phyloP scores from a whole-genome alignment of 176 grass and related monocot genomes.

The Thinopyrum elongatum region DNA sequence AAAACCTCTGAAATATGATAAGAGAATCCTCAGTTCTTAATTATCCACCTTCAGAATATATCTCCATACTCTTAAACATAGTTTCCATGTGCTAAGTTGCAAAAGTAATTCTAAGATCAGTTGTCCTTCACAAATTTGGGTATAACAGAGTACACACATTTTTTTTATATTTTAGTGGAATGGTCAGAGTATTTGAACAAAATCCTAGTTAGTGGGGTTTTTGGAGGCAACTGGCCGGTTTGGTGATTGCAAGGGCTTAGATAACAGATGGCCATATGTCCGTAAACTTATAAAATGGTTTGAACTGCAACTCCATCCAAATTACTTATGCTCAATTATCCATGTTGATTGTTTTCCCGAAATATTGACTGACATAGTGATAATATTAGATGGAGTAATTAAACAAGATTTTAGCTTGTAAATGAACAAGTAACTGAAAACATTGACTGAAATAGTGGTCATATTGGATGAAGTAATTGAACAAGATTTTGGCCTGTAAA shows the following conservation, averaged over 20 bases:
- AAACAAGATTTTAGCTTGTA: slow-evolving; percentile 11
- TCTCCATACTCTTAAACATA: neutral
- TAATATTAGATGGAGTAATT: slow-evolving; percentile 6
- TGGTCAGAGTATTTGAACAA: neutral
- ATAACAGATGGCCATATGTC: neutral
- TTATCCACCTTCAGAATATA: neutral
- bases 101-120: neutral
- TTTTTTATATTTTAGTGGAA: neutral
- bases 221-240: neutral
- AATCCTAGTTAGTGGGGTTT: neutral
- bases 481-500: slow-evolving; percentile 9
- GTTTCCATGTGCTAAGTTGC: neutral
- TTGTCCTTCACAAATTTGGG: neutral
- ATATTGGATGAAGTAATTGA: slow-evolving; percentile 18
- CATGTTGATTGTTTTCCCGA: neutral
- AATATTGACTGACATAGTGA: neutral
- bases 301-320: no score
- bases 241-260: neutral
- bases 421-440: neutral
- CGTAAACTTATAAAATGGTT: neutral
- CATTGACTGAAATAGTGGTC: neutral
- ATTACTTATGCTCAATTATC: no score
- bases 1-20: neutral
- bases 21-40: neutral
- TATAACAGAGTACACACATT: neutral